Evolutionary conservation across 371 early-diverging fungal species (phyloP).

Genomic region (Choanephora cucurbitarum): DNA sequence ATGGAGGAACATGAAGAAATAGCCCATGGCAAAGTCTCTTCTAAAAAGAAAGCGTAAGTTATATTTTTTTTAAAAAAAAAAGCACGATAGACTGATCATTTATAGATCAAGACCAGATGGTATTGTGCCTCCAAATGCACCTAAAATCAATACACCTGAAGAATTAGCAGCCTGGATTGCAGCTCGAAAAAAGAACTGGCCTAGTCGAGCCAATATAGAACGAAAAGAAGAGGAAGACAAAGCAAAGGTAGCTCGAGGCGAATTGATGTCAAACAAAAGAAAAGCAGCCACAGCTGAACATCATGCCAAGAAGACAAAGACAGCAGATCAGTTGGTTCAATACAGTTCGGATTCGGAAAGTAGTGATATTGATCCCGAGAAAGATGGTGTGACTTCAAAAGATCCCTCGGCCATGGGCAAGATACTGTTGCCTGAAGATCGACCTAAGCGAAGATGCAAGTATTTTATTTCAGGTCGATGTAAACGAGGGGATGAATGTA

Average conservation of each 20-base stretch:
- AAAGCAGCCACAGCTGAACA: neutral
- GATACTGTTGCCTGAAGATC: slow-evolving; percentile 34
- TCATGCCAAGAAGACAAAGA: slow-evolving; percentile 11
- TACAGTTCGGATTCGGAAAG: slow-evolving; percentile 15
- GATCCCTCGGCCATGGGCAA: slow-evolving; percentile 53
- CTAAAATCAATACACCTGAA: slow-evolving; percentile 57
- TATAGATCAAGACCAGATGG: slow-evolving; percentile 45
- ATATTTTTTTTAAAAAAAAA: too few species aligned
- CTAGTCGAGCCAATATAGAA: slow-evolving; percentile 59
- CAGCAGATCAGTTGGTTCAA: slow-evolving; percentile 9
- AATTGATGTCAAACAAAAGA: slow-evolving; percentile 22
- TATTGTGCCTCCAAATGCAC: slow-evolving; percentile 46
- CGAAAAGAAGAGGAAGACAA: slow-evolving; percentile 45
- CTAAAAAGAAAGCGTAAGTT: slow-evolving; percentile 28
- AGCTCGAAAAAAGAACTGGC: slow-evolving; percentile 68
- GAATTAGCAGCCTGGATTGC: slow-evolving; percentile 70
- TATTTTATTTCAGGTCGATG: slow-evolving; percentile 53
- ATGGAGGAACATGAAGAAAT: slow-evolving; percentile 34
- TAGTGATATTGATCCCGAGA: slow-evolving; percentile 52
- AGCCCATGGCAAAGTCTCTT: slow-evolving; percentile 28
- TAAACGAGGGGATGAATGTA: slow-evolving; percentile 47
- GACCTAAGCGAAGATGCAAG: slow-evolving; percentile 38
- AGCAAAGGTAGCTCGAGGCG: slow-evolving; percentile 35
- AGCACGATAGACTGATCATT: too few species aligned
- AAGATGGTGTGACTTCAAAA: slow-evolving; percentile 57